These are phyloP conservation scores for Scheffersomyces segobiensis DNA, from an alignment of 1,139 yeast genomes.

Conservation along the genomic window DNA sequence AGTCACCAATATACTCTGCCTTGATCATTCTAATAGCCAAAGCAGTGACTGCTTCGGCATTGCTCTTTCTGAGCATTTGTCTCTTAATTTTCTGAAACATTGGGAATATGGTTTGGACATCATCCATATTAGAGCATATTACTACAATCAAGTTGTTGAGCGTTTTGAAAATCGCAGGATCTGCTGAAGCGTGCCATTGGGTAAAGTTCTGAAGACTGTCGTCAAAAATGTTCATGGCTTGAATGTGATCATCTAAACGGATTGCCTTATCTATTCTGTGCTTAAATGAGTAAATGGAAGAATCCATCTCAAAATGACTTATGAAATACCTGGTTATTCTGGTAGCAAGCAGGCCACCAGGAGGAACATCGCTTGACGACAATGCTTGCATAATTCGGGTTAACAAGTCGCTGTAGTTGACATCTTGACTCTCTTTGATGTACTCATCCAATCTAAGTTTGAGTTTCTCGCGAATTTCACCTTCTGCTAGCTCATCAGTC, in stretches of 20 bases:
- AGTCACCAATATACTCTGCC: slow-evolving; percentile 55
- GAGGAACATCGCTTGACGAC: slow-evolving; percentile 15
- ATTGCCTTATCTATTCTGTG: slow-evolving; percentile 32
- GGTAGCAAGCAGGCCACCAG: slow-evolving; percentile 21
- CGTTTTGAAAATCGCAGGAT: slow-evolving; percentile 31
- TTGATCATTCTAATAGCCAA: slow-evolving; percentile 48
- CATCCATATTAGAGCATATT: slow-evolving; percentile 18
- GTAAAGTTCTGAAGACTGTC: slow-evolving; percentile 26
- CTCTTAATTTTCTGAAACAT: slow-evolving; percentile 39
- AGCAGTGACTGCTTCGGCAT: slow-evolving; percentile 46
- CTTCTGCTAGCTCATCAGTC: slow-evolving; percentile 4
- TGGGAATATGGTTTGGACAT: slow-evolving; percentile 29
- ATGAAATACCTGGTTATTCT: slow-evolving; percentile 15
- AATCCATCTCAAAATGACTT: slow-evolving; percentile 14
- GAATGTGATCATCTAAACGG: slow-evolving; percentile 14
- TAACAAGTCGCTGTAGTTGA: slow-evolving; percentile 13
- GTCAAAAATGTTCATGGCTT: slow-evolving; percentile 33
- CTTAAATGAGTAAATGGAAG: slow-evolving; percentile 28
- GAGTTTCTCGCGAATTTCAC: slow-evolving; percentile 9
- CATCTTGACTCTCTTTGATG: neutral
- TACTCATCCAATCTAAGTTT: slow-evolving; percentile 4
- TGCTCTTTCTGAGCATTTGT: slow-evolving; percentile 32
- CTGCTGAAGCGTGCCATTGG: slow-evolving; percentile 33
- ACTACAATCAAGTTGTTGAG: slow-evolving; percentile 34
- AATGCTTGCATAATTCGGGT: slow-evolving; percentile 20